Evolutionary conservation across 1,139 yeast species (phyloP).

Genomic region (Yamadazyma dushanensis): DNA sequence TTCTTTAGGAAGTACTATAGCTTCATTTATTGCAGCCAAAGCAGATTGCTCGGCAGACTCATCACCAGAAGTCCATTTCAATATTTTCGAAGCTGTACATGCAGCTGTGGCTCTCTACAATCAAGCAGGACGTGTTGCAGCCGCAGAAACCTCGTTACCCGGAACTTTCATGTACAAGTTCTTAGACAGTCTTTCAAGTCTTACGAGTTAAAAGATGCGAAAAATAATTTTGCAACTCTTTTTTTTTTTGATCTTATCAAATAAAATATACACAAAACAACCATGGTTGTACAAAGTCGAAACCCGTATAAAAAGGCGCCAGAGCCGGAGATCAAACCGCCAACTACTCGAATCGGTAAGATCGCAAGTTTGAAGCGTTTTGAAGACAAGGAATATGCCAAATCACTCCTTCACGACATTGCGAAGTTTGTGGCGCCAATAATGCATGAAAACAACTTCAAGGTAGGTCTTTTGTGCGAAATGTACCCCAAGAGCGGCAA

Average conservation of each 20-base stretch:
- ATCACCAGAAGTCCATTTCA: constrained; percentile 14
- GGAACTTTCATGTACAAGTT: constrained; percentile 52
- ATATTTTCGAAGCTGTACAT: constrained; percentile 49
- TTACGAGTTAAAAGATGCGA: constrained; percentile 11
- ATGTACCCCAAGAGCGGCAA: constrained; percentile 74
- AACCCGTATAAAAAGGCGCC: constrained; percentile 6
- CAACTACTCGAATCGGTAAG: constrained; percentile 48
- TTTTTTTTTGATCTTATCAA: too few species aligned
- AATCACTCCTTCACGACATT: constrained; percentile 56
- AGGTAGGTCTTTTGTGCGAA: constrained; percentile 72
- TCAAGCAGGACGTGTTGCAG: constrained; percentile 63
- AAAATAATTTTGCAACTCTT: too few species aligned
- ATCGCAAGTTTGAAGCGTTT: constrained; percentile 60
- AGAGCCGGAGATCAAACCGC: constrained; percentile 29
- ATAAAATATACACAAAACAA: background rate
- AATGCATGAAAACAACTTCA: constrained; percentile 65
- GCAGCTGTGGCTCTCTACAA: constrained; percentile 67
- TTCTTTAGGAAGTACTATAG: constrained; percentile 73
- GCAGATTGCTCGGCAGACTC: constrained; percentile 21
- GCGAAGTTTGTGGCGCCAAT: constrained; percentile 71
- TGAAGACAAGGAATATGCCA: constrained; percentile 57
- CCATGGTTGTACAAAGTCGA: constrained; percentile 16
- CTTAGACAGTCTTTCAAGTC: constrained; percentile 38
- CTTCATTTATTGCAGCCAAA: constrained; percentile 55
- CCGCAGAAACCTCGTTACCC: constrained; percentile 35